A percentile compares a stretch with the other conserved stretches of the same genome.
Evolutionary conservation across 2,329 filamentous ascomycete species (phyloP).

Genomic region (Colletotrichum chrysophilum): DNA sequence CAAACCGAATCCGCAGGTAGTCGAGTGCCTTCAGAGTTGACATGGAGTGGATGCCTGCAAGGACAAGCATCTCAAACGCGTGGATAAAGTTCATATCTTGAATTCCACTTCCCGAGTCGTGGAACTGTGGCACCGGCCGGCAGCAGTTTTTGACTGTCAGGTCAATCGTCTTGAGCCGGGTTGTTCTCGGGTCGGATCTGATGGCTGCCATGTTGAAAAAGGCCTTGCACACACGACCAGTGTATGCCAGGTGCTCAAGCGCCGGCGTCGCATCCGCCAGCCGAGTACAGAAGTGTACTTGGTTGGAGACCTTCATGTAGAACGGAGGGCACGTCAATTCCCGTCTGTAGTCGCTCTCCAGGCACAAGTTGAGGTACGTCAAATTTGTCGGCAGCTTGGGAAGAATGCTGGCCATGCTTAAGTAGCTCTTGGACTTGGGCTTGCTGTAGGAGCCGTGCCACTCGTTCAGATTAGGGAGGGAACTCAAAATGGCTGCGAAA

Average conservation of each 20-base stretch:
- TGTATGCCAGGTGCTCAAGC: constrained; percentile 74
- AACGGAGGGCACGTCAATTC: constrained; percentile 66
- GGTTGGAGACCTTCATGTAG: constrained; percentile 63
- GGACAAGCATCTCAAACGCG: constrained; percentile 72
- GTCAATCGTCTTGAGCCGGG: constrained; percentile 69
- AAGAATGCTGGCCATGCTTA: constrained; percentile 70
- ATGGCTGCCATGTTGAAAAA: constrained; percentile 68
- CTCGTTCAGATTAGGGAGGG: constrained; percentile 69
- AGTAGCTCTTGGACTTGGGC: constrained; percentile 76
- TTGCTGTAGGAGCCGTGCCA: constrained; percentile 72
- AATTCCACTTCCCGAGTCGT: constrained; percentile 72
- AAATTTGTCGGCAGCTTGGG: constrained; percentile 62
- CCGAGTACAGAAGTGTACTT: constrained; percentile 65
- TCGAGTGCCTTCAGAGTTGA: constrained; percentile 63
- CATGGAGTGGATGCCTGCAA: constrained; percentile 67
- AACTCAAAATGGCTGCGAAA: constrained; percentile 65
- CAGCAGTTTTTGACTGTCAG: constrained; percentile 79
- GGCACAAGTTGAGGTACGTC: constrained; percentile 68
- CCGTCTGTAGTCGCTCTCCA: constrained; percentile 75
- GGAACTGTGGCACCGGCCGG: constrained; percentile 57
- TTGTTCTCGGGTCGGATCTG: constrained; percentile 51
- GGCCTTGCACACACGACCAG: constrained; percentile 72
- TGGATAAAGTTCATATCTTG: constrained; percentile 75
- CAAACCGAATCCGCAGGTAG: constrained; percentile 74
- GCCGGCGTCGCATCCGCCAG: constrained; percentile 65